Base-by-base conservation (phyloP, 139 green algal species). In the Chlamydomonas sphaeroides region DNA sequence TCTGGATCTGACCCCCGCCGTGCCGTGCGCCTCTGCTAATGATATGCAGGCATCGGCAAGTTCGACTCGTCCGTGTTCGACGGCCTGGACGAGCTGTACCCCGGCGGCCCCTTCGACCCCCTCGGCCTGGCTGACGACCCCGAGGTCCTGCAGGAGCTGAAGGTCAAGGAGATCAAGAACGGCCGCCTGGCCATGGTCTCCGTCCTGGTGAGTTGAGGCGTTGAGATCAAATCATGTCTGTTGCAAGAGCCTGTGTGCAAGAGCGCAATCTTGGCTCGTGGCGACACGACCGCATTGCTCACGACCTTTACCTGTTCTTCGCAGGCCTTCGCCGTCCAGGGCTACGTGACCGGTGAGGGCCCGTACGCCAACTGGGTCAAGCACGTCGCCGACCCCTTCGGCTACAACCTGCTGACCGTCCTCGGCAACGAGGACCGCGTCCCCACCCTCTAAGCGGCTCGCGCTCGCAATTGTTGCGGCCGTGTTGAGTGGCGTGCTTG, bases 161-260 rank as follows among this genome's bases (percentile, higher is more conserved):
- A 98, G 92, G 96, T 99, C 21, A 98, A 98, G 94, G 96, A 99
- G 91, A 98, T 98, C 92, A 98, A 98, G 93, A 98, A 98, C 90
- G 95, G 95, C 67, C 94, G 96, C 76, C 92, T 98, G 20, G 96
- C 95, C 65, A 98, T 98, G 95, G 88, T 98, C 38, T 92, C 93
- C 63, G 91, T 97, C 39, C 91, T 98, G 85, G 95, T 95, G 62
- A 63, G 59, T 61, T n/a, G 18, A 5, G 42, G n/a, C n/a, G n/a
- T n/a, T n/a, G n/a, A n/a, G n/a, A n/a, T n/a, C n/a, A n/a, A n/a
- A n/a, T n/a, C n/a, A n/a, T n/a, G n/a, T n/a, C n/a, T n/a, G n/a
- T n/a, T n/a, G n/a, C n/a, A n/a, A n/a, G n/a, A n/a, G n/a, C n/a
- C n/a, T n/a, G n/a, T n/a, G n/a, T n/a, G n/a, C n/a, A n/a, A n/a